These are phyloP conservation scores for Trichocomaceae sp. DNA, from an alignment of 2,329 filamentous ascomycete species.

Conservation along the genomic window DNA sequence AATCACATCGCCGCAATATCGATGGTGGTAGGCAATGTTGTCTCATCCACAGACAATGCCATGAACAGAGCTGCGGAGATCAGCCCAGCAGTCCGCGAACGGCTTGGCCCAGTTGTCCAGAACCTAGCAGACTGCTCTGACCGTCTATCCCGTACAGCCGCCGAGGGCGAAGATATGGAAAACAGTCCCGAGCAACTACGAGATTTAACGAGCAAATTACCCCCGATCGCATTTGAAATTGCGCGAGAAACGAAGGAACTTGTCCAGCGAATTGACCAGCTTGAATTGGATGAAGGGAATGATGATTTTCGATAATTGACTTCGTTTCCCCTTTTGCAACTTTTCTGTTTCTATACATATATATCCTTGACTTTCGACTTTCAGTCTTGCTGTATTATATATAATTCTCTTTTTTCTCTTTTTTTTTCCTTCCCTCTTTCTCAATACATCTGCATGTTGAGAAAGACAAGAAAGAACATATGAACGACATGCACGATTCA, in stretches of 20 bases:
- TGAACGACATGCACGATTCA: conserved; percentile 5
- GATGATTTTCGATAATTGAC: conserved; percentile 33
- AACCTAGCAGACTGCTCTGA: conserved; percentile 56
- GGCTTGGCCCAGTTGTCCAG: conserved; percentile 35
- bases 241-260: conserved; percentile 75
- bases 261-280: conserved; percentile 44
- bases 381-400: conserved; percentile 7
- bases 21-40: conserved; percentile 62
- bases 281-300: conserved; percentile 27
- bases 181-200: conserved; percentile 45
- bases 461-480: background rate
- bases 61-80: conserved; percentile 42
- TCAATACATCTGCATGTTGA: background rate
- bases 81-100: conserved; percentile 44
- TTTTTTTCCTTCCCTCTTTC: background rate
- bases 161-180: conserved; percentile 53
- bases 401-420: background rate
- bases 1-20: conserved; percentile 66
- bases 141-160: conserved; percentile 57
- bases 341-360: background rate
- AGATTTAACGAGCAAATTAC: conserved; percentile 63
- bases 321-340: background rate
- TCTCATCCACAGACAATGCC: conserved; percentile 56
- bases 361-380: background rate
- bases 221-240: conserved; percentile 80